Evolutionary conservation across 345 rosid species (phyloP).

Genomic region (Populus tremula): DNA sequence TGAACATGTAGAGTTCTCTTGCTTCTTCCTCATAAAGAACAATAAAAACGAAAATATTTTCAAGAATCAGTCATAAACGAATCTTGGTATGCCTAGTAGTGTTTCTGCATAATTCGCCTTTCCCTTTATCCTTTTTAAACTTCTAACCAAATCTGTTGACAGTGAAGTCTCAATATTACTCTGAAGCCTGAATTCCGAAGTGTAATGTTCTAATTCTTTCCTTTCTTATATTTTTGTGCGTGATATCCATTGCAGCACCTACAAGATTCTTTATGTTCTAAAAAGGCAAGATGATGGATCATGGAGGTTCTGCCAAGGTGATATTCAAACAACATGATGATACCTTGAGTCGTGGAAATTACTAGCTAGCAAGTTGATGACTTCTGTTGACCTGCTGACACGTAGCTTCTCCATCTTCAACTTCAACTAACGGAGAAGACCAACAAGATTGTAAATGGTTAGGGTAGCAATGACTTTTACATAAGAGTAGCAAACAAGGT

Average conservation of each 20-base stretch:
- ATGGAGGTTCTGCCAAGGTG: slow-evolving; percentile 79
- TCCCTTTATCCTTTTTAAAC: too few relatives aligned
- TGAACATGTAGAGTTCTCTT: neutral
- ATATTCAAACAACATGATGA: slow-evolving; percentile 58
- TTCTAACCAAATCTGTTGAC: neutral
- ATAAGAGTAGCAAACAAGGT: neutral
- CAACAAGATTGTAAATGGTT: neutral
- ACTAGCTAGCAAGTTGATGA: too few relatives aligned
- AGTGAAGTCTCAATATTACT: too few relatives aligned
- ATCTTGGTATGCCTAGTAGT: neutral
- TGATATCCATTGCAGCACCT: slow-evolving; percentile 48
- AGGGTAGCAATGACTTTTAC: neutral
- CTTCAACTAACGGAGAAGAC: neutral
- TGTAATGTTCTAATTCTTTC: neutral
- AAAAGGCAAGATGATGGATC: slow-evolving; percentile 80
- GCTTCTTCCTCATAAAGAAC: neutral
- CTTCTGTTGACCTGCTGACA: slow-evolving; percentile 3
- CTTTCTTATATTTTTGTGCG: neutral
- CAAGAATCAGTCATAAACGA: neutral
- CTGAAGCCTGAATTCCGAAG: neutral
- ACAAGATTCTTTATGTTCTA: slow-evolving; percentile 61
- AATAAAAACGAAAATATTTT: neutral
- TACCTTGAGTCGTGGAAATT: neutral
- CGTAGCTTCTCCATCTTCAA: neutral
- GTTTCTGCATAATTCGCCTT: neutral